A percentile compares a stretch with the other conserved stretches of the same genome.
Conservation (phyloP, 2,329 filamentous ascomycete species). For the Ascochyta fabae region DNA sequence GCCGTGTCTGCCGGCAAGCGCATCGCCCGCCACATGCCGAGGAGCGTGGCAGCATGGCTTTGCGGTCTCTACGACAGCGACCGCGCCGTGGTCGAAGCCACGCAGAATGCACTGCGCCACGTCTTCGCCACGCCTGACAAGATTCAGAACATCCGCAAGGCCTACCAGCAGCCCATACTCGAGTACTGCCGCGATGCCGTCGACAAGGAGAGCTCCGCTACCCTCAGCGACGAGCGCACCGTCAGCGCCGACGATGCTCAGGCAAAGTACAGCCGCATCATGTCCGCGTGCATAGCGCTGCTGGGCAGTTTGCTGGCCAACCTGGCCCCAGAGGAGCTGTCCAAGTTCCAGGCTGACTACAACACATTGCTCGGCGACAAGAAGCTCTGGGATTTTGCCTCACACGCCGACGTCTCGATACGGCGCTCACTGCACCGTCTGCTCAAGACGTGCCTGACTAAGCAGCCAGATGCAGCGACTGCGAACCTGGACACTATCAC, state of each 20-base stretch:
- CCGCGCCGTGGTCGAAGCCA: constrained; percentile 75
- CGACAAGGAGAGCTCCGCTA: constrained; percentile 76
- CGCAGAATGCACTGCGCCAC: constrained; percentile 74
- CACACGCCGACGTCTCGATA: constrained; percentile 63
- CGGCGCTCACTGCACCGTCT: constrained; percentile 65
- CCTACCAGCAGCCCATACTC: constrained; percentile 80
- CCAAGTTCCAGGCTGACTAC: constrained; percentile 68
- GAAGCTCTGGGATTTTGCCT: constrained; percentile 65
- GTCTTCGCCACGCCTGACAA: constrained; percentile 86
- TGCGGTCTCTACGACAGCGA: constrained; percentile 89
- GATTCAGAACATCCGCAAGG: constrained; percentile 74
- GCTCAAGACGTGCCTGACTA: constrained; percentile 58
- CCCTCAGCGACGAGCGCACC: constrained; percentile 86
- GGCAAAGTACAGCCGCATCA: constrained; percentile 82
- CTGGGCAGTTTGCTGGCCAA: constrained; percentile 60
- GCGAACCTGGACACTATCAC: constrained; percentile 63
- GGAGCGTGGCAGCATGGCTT: constrained; percentile 86
- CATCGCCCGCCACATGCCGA: constrained; percentile 79
- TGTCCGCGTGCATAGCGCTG: constrained; percentile 64
- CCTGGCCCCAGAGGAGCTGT: constrained; percentile 58
- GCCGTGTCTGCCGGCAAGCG: constrained; percentile 72
- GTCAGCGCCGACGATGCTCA: constrained; percentile 84
- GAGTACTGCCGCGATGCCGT: constrained; percentile 82
- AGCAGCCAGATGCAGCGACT: constrained; percentile 52
- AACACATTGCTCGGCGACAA: constrained; percentile 69